These are phyloP conservation scores for Cytospora piceicola DNA, from an alignment of 2,329 filamentous ascomycete species.

Conservation along the genomic window DNA sequence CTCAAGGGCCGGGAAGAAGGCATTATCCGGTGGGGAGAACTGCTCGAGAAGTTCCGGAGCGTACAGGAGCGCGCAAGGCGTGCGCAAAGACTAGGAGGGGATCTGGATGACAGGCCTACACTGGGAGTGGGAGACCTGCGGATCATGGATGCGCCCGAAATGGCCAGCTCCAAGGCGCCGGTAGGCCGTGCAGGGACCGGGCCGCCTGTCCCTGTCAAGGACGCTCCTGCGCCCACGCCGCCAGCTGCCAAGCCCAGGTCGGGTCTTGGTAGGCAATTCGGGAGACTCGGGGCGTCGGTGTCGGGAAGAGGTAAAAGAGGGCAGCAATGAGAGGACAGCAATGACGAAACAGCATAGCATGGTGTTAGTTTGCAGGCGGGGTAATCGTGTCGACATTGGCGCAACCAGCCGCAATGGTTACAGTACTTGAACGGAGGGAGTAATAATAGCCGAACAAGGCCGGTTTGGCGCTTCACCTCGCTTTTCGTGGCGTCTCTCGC, in stretches of 20 bases:
- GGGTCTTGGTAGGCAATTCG: slow-evolving; percentile 69
- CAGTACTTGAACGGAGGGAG: background rate
- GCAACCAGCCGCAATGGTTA: background rate
- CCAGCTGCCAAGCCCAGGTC: slow-evolving; percentile 61
- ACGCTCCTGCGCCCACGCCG: slow-evolving; percentile 48
- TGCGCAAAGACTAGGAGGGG: slow-evolving; percentile 62
- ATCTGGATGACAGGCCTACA: slow-evolving; percentile 51
- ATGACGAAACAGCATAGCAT: slow-evolving; percentile 30
- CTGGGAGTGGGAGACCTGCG: slow-evolving; percentile 45
- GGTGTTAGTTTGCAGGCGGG: background rate
- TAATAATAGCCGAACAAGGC: background rate
- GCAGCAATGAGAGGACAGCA: slow-evolving; percentile 47
- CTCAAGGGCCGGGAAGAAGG: slow-evolving; percentile 82
- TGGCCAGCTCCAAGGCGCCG: slow-evolving; percentile 41
- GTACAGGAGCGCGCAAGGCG: slow-evolving; percentile 87
- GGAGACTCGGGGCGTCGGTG: slow-evolving; percentile 72
- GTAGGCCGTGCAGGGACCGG: slow-evolving; percentile 40
- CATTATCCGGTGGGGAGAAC: slow-evolving; percentile 86
- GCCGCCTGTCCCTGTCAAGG: slow-evolving; percentile 54
- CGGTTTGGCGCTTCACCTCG: slow-evolving; percentile 35
- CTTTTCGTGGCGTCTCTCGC: slow-evolving; percentile 58
- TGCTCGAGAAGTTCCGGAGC: slow-evolving; percentile 90
- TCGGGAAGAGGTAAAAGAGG: slow-evolving; percentile 64
- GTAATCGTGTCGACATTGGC: slow-evolving; percentile 6
- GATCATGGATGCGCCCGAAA: slow-evolving; percentile 46